Percentiles rank a stretch among this genome's conserved stretches.
These are phyloP conservation scores for Climacium dendroides DNA, from an alignment of 225 moss, liverwort and hornwort genomes.

Conservation along the genomic window DNA sequence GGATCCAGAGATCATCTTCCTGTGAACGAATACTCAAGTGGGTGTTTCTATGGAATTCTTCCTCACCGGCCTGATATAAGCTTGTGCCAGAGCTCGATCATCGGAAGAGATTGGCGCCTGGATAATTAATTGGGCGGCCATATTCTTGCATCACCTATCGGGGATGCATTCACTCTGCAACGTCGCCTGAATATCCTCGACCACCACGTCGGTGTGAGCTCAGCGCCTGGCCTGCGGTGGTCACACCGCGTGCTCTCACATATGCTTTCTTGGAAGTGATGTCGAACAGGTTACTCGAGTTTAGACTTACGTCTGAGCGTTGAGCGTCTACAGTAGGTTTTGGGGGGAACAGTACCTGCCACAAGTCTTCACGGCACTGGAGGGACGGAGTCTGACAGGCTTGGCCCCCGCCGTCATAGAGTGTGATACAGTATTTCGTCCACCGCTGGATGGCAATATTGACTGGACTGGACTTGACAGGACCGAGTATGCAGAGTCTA, in stretches of 20 bases:
- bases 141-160: not conserved
- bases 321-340: no score
- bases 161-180: not conserved
- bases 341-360: not conserved
- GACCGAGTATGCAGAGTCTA: not conserved
- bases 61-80: not conserved
- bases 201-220: not conserved
- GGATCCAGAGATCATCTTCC: not conserved
- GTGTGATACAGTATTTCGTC: no score
- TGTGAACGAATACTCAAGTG: no score
- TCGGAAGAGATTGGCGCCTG: no score
- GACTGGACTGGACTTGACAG: no score
- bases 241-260: not conserved
- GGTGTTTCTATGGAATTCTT: not conserved
- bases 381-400: not conserved
- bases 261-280: not conserved
- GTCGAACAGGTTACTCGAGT: no score
- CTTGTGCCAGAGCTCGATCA: no score
- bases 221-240: no score
- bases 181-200: not conserved
- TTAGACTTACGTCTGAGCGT: no score
- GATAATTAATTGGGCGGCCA: not conserved
- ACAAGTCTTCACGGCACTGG: not conserved
- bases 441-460: not conserved
- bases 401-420: no score